Conservation (phyloP, 2,329 filamentous ascomycete genomes). For the Trichoderma sp. region DNA sequence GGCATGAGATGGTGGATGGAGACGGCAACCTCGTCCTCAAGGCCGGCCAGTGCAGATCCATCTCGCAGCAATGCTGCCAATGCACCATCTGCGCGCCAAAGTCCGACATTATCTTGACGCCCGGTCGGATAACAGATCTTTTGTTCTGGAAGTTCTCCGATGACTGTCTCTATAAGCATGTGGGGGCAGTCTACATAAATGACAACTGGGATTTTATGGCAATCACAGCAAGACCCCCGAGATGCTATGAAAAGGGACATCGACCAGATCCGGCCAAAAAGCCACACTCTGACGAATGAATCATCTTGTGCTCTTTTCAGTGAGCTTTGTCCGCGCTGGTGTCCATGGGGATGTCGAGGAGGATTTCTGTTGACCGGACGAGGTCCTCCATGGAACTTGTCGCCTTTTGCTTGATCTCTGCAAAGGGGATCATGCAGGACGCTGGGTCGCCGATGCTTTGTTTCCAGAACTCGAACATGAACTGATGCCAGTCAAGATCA, state of each 20-base stretch:
- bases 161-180: neutral
- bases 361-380: no score
- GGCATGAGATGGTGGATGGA: neutral
- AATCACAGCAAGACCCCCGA: neutral
- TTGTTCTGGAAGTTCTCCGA: neutral
- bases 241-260: neutral
- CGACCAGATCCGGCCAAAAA: neutral
- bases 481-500: no score
- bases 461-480: no score
- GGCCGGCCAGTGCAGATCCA: neutral
- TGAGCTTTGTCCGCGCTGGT: no score
- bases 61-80: neutral
- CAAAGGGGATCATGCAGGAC: no score
- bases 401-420: no score
- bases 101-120: neutral
- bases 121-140: neutral
- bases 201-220: neutral
- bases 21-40: conserved; percentile 2
- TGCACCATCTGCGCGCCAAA: conserved; percentile 3
- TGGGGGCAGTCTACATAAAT: neutral
- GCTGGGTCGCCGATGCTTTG: no score
- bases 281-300: neutral
- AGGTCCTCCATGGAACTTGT: no score
- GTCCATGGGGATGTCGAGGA: no score
- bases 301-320: neutral